phyloP scores from a whole-genome alignment of 176 grass and related monocot genomes.

The Triticum timopheevii region DNA sequence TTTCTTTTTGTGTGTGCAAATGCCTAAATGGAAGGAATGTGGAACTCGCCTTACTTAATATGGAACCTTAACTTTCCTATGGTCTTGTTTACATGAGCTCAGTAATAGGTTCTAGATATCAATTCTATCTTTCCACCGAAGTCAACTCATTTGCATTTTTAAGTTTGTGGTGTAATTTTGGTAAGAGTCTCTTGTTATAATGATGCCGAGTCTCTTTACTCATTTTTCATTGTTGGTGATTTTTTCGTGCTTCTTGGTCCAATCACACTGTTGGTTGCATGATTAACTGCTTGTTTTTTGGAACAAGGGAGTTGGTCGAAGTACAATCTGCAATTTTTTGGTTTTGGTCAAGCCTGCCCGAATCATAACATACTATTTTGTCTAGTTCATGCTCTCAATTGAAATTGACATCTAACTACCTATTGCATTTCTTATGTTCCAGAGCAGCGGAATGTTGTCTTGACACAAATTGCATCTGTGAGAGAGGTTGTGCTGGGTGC shows the following conservation, averaged over 20 bases:
- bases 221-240: slow-evolving; percentile 1
- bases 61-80: neutral
- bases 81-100: neutral
- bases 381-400: neutral
- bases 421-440: slow-evolving; percentile 40
- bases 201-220: neutral
- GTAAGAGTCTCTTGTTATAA: neutral
- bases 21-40: slow-evolving; percentile 14
- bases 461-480: slow-evolving; percentile 92
- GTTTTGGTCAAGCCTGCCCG: neutral
- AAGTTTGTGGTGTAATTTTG: neutral
- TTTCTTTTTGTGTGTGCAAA: neutral
- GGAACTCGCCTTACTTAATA: neutral
- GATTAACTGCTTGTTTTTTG: slow-evolving; percentile 16
- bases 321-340: slow-evolving; percentile 9
- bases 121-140: neutral
- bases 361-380: slow-evolving; percentile 20
- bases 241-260: neutral
- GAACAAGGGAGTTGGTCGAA: neutral
- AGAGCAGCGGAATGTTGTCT: slow-evolving; percentile 83
- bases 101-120: neutral
- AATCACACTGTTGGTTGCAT: neutral
- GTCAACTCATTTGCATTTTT: neutral
- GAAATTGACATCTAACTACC: neutral
- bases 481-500: slow-evolving; percentile 97